Percentiles rank a stretch among this genome's conserved stretches.
These are phyloP conservation scores for Colletotrichum destructivum DNA, from an alignment of 2,329 filamentous ascomycete species.

Conservation along the genomic window DNA sequence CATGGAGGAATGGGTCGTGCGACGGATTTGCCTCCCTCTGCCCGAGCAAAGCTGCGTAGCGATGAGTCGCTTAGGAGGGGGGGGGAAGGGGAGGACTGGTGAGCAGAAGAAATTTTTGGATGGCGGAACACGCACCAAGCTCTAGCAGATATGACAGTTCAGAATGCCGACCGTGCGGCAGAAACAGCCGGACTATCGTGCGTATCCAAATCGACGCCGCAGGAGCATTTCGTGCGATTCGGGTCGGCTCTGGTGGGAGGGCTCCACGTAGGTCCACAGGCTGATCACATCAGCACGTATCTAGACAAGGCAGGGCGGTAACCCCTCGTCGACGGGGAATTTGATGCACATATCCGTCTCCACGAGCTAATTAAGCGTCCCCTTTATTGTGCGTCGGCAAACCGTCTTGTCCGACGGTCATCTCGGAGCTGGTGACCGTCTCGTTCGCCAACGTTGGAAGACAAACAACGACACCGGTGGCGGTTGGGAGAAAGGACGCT, in stretches of 20 bases:
- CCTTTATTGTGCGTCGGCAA: conserved; percentile 36
- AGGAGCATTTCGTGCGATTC: conserved; percentile 18
- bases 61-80: not conserved
- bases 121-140: not conserved
- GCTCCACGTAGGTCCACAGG: conserved; percentile 19
- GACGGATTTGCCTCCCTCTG: conserved; percentile 12
- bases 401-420: conserved; percentile 27
- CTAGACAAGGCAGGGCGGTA: conserved; percentile 30
- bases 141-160: not conserved
- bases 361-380: conserved; percentile 41
- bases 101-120: not conserved
- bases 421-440: conserved; percentile 8
- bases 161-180: not conserved
- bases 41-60: not conserved
- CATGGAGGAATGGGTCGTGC: conserved; percentile 4
- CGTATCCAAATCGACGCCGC: conserved; percentile 1
- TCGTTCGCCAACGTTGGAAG: not conserved
- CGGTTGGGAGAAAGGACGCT: not conserved
- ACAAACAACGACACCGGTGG: not conserved
- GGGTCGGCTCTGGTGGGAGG: conserved; percentile 8
- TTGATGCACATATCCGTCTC: conserved; percentile 41
- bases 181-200: not conserved
- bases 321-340: conserved; percentile 39
- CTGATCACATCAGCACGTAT: conserved; percentile 24
- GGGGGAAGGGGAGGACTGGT: too few relatives aligned